These are phyloP conservation scores for Kwoniella mangroviensis DNA, from an alignment of 768 basidiomycete species.

Conservation along the genomic window DNA sequence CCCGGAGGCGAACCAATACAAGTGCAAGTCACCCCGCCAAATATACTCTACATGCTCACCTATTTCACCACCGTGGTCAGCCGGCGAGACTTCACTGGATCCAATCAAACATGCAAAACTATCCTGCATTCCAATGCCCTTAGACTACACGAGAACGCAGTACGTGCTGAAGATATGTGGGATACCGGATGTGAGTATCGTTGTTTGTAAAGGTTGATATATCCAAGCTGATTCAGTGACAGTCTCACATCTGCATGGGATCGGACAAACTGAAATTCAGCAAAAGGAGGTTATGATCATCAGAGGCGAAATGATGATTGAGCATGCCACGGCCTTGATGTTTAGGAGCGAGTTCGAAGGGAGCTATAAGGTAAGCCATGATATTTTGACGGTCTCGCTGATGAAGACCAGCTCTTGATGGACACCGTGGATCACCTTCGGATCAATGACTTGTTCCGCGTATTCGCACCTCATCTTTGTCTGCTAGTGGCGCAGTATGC, in stretches of 20 bases:
- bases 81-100: slow-evolving; percentile 38
- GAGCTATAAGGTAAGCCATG: slow-evolving; percentile 15
- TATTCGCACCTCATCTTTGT: slow-evolving; percentile 40
- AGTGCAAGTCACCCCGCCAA: slow-evolving; percentile 44
- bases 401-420: slow-evolving; percentile 10
- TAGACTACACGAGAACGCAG: slow-evolving; percentile 22
- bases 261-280: slow-evolving; percentile 7
- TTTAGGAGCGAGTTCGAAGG: slow-evolving; percentile 31
- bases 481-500: slow-evolving; percentile 41
- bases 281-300: slow-evolving; percentile 24
- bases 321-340: slow-evolving; percentile 34
- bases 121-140: slow-evolving; percentile 33
- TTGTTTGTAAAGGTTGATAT: not conserved
- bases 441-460: slow-evolving; percentile 23
- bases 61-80: slow-evolving; percentile 38
- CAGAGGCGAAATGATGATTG: slow-evolving; percentile 40
- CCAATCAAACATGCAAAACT: slow-evolving; percentile 28
- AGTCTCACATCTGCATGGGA: slow-evolving; percentile 33
- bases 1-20: slow-evolving; percentile 10
- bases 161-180: slow-evolving; percentile 46
- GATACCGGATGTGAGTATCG: slow-evolving; percentile 43
- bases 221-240: slow-evolving; percentile 1
- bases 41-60: slow-evolving; percentile 34
- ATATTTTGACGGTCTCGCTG: not conserved
- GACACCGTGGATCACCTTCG: slow-evolving; percentile 21